phyloP scores from a whole-genome alignment of 1,284 basidiomycete genomes.

The Sparassis latifolia region DNA sequence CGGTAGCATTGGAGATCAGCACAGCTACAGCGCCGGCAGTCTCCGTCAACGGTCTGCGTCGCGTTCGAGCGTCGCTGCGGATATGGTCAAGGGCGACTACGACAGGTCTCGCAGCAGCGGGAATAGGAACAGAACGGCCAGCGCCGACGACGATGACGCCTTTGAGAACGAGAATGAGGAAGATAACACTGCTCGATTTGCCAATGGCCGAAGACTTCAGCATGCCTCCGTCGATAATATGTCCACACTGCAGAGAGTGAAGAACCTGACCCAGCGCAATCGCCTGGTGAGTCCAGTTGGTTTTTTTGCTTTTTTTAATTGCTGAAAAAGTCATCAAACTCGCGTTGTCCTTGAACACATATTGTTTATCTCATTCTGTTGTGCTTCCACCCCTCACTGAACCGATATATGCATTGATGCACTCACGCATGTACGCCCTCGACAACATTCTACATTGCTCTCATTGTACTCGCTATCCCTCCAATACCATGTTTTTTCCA shows the following conservation, averaged over 20 bases:
- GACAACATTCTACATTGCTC: background rate
- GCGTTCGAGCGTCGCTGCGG: slow-evolving; percentile 18
- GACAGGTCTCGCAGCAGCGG: slow-evolving; percentile 19
- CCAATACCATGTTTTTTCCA: background rate
- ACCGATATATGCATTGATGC: too few relatives aligned
- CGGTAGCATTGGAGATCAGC: slow-evolving; percentile 59
- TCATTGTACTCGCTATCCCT: background rate
- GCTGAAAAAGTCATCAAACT: background rate
- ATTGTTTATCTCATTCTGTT: too few relatives aligned
- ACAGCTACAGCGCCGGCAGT: slow-evolving; percentile 42
- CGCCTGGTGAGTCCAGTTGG: slow-evolving; percentile 45
- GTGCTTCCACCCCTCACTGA: too few relatives aligned
- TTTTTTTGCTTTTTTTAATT: background rate
- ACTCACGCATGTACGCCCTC: background rate
- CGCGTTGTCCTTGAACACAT: too few relatives aligned
- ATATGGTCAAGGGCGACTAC: slow-evolving; percentile 29
- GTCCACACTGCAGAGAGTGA: slow-evolving; percentile 56
- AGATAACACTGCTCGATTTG: slow-evolving; percentile 59
- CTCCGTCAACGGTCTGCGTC: slow-evolving; percentile 33
- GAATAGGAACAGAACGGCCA: slow-evolving; percentile 21
- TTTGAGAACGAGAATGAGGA: slow-evolving; percentile 37
- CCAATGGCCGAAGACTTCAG: slow-evolving; percentile 32
- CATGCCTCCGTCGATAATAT: slow-evolving; percentile 41
- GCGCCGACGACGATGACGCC: slow-evolving; percentile 36
- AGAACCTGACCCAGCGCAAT: slow-evolving; percentile 64